Evolutionary conservation across 192 early-diverging fungal genomes (phyloP), one percentile per base, ranked within the genome.

Genomic region (Geranomyces variabilis): DNA sequence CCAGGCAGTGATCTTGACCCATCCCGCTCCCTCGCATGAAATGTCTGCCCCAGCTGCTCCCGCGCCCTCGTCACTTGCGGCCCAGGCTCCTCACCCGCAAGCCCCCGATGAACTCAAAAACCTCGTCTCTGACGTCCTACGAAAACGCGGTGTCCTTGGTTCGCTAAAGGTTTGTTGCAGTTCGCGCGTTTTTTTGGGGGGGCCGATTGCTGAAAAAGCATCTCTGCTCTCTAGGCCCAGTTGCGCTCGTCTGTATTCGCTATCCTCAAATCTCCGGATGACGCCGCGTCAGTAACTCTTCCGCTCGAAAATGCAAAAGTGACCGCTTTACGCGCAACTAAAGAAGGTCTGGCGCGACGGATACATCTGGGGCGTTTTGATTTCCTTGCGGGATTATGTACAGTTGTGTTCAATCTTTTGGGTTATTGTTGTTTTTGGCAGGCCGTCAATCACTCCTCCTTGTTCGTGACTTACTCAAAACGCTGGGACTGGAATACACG

Each of bases 391-490:
- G 19, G 19, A 4, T 53, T 4, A 24, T 53, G 3, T 4, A 9
- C 36, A 7, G 3, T 41, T 41, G 3, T 41, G 3, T 41, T 3
- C 36, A 41, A 41, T 41, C 5, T 4, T 53, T 53, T 17, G n/a
- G n/a, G n/a, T n/a, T n/a, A n/a, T n/a, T n/a, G n/a, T n/a, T n/a
- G n/a, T n/a, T n/a, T n/a, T n/a, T n/a, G n/a, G n/a, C 30, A 75
- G 73, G 73, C 17, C 65, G 65, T 2, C 31, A 22, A 59, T 61
- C 73, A 10, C 57, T 75, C 7, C 28, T 43, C 29, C 28, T 75
- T 9, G 73, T 75, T 26, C 66, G 73, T n/a, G 73, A 75, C 41
- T 53, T 75, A 10, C 66, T 75, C n/a, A 45, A 67, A 46, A 21
- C 34, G 7, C 44, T 75, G 14, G 66, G 59, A 45, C 31, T 75